Conservation (phyloP, 371 early-diverging fungal genomes). For the Entomophthora muscae region DNA sequence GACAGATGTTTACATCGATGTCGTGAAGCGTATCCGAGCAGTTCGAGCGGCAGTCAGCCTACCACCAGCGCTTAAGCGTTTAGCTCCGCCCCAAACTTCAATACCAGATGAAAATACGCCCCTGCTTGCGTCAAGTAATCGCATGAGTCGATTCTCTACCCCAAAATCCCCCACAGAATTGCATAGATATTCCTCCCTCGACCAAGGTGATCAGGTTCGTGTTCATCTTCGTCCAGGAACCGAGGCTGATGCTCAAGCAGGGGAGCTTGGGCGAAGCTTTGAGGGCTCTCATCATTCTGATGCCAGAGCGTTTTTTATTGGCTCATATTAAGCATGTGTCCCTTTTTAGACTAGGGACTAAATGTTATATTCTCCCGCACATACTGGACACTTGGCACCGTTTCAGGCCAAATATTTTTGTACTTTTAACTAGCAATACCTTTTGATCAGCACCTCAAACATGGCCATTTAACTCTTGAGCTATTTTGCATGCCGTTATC, state of each 20-base stretch:
- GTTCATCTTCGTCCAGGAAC: not conserved
- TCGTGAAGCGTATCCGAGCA: constrained; percentile 18
- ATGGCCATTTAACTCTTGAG: no score
- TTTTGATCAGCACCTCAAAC: no score
- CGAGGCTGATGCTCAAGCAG: not conserved
- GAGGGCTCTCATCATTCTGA: no score
- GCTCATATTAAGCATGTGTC: no score
- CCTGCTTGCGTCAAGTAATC: not conserved
- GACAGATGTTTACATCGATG: constrained; percentile 84
- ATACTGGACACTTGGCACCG: no score
- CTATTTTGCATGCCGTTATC: no score
- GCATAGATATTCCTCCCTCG: not conserved
- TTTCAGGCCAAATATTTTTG: no score
- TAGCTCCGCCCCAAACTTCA: not conserved
- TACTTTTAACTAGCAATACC: no score
- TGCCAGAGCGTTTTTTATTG: no score
- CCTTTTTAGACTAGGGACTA: no score
- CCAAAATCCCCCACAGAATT: not conserved
- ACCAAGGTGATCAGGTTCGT: not conserved
- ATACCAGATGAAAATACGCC: not conserved
- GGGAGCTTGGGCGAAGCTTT: no score
- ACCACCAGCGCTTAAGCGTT: not conserved
- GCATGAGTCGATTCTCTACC: not conserved
- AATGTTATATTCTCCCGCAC: no score
- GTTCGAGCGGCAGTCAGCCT: constrained; percentile 11